Evolutionary conservation across 2,329 filamentous ascomycete genomes (phyloP).

Genomic region (Alternaria solani): DNA sequence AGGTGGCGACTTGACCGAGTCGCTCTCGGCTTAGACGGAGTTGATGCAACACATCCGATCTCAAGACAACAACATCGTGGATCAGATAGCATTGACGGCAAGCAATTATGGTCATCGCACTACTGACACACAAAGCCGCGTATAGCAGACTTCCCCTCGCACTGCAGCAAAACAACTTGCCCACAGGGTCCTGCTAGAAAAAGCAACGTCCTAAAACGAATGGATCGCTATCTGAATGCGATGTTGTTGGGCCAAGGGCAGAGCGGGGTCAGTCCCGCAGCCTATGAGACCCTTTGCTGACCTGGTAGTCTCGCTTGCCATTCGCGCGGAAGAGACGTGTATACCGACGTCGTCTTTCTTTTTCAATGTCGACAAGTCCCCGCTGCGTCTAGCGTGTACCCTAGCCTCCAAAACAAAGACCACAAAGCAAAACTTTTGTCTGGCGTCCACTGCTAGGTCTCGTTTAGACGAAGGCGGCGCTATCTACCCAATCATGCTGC

Average conservation of each 20-base stretch:
- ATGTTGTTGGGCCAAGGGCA: background rate
- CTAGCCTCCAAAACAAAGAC: background rate
- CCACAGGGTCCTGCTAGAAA: background rate
- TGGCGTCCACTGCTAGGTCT: background rate
- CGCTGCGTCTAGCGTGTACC: background rate
- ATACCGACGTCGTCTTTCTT: slow-evolving; percentile 1
- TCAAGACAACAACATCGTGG: background rate
- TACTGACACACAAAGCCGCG: background rate
- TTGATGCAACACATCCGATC: background rate
- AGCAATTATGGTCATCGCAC: background rate
- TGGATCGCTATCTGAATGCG: background rate
- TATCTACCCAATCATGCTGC: background rate
- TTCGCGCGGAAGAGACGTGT: background rate
- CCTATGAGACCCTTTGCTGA: background rate
- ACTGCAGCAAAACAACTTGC: background rate
- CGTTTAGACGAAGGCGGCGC: background rate
- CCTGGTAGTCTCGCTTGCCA: background rate
- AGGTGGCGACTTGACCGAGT: background rate
- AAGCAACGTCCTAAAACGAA: background rate
- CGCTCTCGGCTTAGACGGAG: background rate
- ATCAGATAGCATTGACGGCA: background rate
- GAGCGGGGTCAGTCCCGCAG: background rate
- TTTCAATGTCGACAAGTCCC: background rate
- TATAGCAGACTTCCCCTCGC: background rate
- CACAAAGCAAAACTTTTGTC: background rate